These are phyloP conservation scores for Taiozyma onychis DNA, from an alignment of 1,139 yeast genomes.

Conservation along the genomic window DNA sequence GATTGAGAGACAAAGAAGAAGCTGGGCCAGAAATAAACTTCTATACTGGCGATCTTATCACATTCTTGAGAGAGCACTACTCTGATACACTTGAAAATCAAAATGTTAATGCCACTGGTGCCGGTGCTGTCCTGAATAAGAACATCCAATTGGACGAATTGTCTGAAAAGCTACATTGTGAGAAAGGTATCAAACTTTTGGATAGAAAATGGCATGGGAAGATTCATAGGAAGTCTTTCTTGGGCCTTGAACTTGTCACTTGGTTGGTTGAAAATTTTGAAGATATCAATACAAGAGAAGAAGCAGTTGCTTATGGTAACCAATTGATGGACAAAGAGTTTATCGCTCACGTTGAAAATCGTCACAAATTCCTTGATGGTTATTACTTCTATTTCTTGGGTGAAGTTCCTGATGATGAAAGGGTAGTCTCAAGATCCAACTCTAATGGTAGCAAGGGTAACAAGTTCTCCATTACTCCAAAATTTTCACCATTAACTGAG, in stretches of 20 bases:
- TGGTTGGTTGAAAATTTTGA: constrained; percentile 79
- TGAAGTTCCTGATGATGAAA: constrained; percentile 1
- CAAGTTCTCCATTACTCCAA: constrained; percentile 15
- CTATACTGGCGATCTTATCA: constrained; percentile 80
- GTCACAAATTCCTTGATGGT: constrained; percentile 87
- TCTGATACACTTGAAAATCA: constrained; percentile 12
- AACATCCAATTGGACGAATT: constrained; percentile 35
- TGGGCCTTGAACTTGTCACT: constrained; percentile 79
- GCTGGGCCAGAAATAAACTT: constrained; percentile 71
- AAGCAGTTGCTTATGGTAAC: constrained; percentile 79
- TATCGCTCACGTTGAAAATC: constrained; percentile 72
- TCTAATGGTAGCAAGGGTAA: constrained; percentile 11
- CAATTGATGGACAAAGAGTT: constrained; percentile 63
- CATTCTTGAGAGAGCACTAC: constrained; percentile 51
- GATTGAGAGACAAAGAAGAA: constrained; percentile 36
- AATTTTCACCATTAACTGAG: constrained; percentile 9
- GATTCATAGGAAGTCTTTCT: constrained; percentile 68
- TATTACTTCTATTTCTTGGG: constrained; percentile 80
- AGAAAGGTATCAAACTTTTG: constrained; percentile 51
- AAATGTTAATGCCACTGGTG: neutral
- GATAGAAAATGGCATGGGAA: constrained; percentile 93
- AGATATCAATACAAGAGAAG: constrained; percentile 77
- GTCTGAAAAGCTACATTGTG: constrained; percentile 53
- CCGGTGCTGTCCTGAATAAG: constrained; percentile 27
- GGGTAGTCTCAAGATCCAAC: constrained; percentile 7